Percentiles rank a stretch among this genome's conserved stretches.
These are phyloP conservation scores for Ambrosia artemisiifolia DNA, from an alignment of 129 eudicot genomes.

Conservation along the genomic window DNA sequence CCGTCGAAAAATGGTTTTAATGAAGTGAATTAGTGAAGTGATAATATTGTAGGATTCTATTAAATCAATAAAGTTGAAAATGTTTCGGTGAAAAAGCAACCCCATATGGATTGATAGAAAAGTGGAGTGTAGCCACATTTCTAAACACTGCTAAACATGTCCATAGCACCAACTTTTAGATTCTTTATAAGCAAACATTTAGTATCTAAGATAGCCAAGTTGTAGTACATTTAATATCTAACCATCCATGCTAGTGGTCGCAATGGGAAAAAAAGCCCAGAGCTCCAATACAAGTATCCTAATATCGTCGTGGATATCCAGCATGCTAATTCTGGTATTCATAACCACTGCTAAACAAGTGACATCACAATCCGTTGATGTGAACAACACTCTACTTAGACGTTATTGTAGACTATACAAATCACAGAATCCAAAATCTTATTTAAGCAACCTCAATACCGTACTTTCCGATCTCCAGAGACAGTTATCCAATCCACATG, in stretches of 20 bases:
- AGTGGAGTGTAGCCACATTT: too few relatives aligned
- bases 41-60: too few relatives aligned
- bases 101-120: too few relatives aligned
- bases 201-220: too few relatives aligned
- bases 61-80: too few relatives aligned
- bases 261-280: constrained; percentile 11
- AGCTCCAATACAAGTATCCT: neutral
- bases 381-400: constrained; percentile 37
- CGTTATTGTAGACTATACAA: constrained; percentile 20
- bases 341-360: constrained; percentile 20
- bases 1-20: too few relatives aligned
- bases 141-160: too few relatives aligned
- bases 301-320: constrained; percentile 5
- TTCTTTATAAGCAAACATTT: too few relatives aligned
- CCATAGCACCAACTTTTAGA: too few relatives aligned
- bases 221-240: neutral
- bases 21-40: too few relatives aligned
- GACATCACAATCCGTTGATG: constrained; percentile 34
- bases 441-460: constrained; percentile 37
- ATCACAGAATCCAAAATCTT: constrained; percentile 10
- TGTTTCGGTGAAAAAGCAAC: too few relatives aligned
- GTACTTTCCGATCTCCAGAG: constrained; percentile 45
- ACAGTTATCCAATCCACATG: constrained; percentile 31
- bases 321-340: neutral
- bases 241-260: neutral